Conservation (phyloP, 2,329 filamentous ascomycete genomes). For the Stachybotrys elegans region DNA sequence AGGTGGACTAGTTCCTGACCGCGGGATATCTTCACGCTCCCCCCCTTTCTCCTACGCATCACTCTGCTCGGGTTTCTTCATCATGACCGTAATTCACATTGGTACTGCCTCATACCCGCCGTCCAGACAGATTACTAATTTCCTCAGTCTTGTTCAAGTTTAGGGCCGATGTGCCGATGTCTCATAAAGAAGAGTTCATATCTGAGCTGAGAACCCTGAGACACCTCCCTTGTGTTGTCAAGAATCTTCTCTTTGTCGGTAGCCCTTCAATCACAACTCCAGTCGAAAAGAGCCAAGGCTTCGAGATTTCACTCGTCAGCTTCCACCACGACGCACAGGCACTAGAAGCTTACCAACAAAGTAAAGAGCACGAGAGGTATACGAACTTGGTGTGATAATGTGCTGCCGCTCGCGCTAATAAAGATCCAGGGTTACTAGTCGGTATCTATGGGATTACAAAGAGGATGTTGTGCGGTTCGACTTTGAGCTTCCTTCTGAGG, state of each 20-base stretch:
- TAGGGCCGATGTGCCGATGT: slow-evolving; percentile 30
- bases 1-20: too few species aligned
- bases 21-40: too few species aligned
- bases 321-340: slow-evolving; percentile 41
- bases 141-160: slow-evolving; percentile 45
- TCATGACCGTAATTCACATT: slow-evolving; percentile 30
- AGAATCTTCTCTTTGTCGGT: slow-evolving; percentile 44
- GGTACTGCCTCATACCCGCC: slow-evolving; percentile 12
- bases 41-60: too few species aligned
- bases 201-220: slow-evolving; percentile 44
- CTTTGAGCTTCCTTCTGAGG: slow-evolving; percentile 42
- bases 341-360: slow-evolving; percentile 46
- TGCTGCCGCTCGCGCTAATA: slow-evolving; percentile 1
- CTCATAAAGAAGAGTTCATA: slow-evolving; percentile 40
- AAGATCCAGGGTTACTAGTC: slow-evolving; percentile 40
- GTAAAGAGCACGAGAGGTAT: slow-evolving; percentile 44
- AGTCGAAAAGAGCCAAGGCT: slow-evolving; percentile 47
- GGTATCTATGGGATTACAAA: slow-evolving; percentile 46
- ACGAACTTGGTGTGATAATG: not conserved
- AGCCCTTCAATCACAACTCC: slow-evolving; percentile 48
- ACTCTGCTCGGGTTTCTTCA: too few species aligned
- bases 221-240: slow-evolving; percentile 39
- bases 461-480: slow-evolving; percentile 50
- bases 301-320: slow-evolving; percentile 45
- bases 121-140: not conserved